Evolutionary conservation across 75 land plant species (phyloP), one percentile per base, ranked within the genome.

Genomic region (Selaginella moellendorffii): DNA sequence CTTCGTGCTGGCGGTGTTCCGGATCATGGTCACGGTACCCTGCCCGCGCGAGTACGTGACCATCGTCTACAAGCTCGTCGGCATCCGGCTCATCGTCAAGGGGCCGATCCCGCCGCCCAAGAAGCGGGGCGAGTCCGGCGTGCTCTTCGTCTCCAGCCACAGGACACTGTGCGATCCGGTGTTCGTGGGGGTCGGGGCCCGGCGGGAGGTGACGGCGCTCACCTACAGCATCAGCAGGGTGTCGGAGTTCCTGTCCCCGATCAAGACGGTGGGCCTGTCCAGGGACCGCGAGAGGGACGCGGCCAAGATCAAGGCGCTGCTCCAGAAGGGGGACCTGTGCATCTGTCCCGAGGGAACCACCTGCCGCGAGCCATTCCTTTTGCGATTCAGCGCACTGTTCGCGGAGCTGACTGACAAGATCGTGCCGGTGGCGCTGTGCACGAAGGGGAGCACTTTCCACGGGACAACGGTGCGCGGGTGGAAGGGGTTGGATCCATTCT

Each of bases 261-360:
- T 93, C 54, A 81, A 76, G 26, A 93, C 98, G n/a, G 80, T 93
- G 27, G 64, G 90, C 1, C 72, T 93, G 52, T 79, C 75, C 17
- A 71, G 98, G 27, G 72, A 83, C 60, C 72, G 90, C 1, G 70
- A 82, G 10, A 74, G 72, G 26, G 98, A 93, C 70, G 90, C 85
- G 0, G 76, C 76, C 19, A 63, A 58, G 2, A 93, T 93, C 30
- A 72, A 70, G 36, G 26, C 56, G 2, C 78, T 81, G 30, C 73
- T 93, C 28, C 54, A 75, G 28, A 63, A 62, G 12, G 85, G 29
- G 0, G 98, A 93, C 61, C 76, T 93, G 0, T 82, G 75, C 0
- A 78, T 93, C 1, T 93, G 98, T 64, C 98, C 98, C 0, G 98
- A 93, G 54, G 98, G 98, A 0, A 93, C 98, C 1, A 93, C 98